Evolutionary conservation across 129 eudicot genomes (phyloP).

Genomic region (Lonicera japonica): DNA sequence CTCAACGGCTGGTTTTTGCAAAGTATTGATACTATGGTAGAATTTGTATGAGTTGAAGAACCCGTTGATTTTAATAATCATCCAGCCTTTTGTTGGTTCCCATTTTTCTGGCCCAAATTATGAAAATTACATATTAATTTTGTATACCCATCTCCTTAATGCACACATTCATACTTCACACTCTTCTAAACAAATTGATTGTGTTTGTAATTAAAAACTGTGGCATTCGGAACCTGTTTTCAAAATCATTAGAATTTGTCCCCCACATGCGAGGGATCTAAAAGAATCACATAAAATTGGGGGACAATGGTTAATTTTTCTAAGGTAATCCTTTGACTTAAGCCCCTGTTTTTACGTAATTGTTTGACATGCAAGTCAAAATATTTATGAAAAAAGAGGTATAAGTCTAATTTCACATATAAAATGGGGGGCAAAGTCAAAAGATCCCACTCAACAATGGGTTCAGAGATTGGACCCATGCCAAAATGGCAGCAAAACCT

Average conservation of each 20-base stretch:
- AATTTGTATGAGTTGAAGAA: not conserved
- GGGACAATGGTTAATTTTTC: too few species aligned
- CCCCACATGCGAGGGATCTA: too few species aligned
- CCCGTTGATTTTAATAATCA: not conserved
- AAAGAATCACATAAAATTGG: too few species aligned
- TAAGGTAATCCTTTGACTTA: too few species aligned
- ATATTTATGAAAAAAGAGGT: too few species aligned
- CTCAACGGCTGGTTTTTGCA: not conserved
- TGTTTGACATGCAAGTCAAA: too few species aligned
- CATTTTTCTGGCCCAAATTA: not conserved
- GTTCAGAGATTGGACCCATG: not conserved
- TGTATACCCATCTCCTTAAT: not conserved
- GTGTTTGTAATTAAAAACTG: not conserved
- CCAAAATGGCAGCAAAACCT: conserved; percentile 1
- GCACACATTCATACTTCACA: not conserved
- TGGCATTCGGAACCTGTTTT: not conserved
- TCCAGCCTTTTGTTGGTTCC: not conserved
- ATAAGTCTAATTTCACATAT: too few species aligned
- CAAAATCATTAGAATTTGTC: too few species aligned
- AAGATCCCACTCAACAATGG: conserved; percentile 1
- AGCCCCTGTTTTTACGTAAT: too few species aligned
- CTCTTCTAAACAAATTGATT: not conserved
- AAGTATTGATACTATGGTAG: not conserved
- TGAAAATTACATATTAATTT: too few species aligned
- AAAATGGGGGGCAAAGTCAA: too few species aligned